Evolutionary conservation across 768 basidiomycete species (phyloP), one percentile per base, ranked within the genome.

Genomic region (Thelephora ganbajun): DNA sequence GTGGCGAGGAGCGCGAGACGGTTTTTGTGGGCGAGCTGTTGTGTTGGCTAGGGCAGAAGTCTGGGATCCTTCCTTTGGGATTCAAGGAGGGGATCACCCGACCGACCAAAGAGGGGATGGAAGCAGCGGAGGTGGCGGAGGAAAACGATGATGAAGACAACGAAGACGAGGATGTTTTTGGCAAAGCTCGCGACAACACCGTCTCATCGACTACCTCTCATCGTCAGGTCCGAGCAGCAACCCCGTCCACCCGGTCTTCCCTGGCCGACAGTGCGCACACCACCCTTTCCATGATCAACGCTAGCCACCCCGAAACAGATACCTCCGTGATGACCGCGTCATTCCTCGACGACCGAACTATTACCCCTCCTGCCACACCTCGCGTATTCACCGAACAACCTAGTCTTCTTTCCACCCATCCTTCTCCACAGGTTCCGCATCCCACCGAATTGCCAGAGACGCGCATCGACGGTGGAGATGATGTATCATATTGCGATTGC

Each of bases 1-100:
- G 66, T 2, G 83, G 84, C 0, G 74, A 71, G 45, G 72, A 73
- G 70, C 73, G 77, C 14, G 85, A 86, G 56, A 70, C 76, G n/a
- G 65, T 74, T 7, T 80, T 74, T 50, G 63, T 89, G 9, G 83
- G 71, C 0, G 69, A 80, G 57, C 63, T 85, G 2, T 66, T 87
- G 11, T 83, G 81, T 57, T 83, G 80, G 80, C 69, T 86, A 18
- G 82, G 75, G 0, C 64, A 67, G 48, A 64, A 65, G 48, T 61
- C 59, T 35, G 71, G 74, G 1, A 57, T 68, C 14, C 53, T 67
- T 19, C 47, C 59, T 11, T 46, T 56, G 3, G 45, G 35, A 30
- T 30, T 9, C 26, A 30, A 30, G 26, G 26, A 30, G 9, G 26
- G 26, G 5, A 30, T 30, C 26, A 30, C 26, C 5, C 26, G 26